These are phyloP conservation scores for Aspergillus spinulosporus DNA, from an alignment of 2,329 filamentous ascomycete species.

Conservation along the genomic window DNA sequence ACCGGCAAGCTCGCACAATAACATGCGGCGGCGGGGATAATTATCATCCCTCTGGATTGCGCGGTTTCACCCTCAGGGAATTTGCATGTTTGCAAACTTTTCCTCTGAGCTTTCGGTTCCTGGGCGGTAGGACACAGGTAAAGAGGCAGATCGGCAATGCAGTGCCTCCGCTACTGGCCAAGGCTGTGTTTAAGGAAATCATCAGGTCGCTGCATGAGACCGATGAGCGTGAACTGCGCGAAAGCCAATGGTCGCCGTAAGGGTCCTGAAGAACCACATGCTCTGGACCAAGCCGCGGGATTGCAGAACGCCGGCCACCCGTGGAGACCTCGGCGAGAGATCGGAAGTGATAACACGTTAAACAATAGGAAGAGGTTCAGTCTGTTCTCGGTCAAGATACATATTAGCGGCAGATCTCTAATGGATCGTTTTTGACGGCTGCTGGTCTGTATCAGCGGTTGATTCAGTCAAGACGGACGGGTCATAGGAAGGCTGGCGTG, in stretches of 20 bases:
- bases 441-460: neutral
- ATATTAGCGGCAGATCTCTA: too few species aligned
- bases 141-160: constrained; percentile 75
- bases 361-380: too few species aligned
- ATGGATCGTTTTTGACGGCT: too few species aligned
- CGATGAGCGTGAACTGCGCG: constrained; percentile 32
- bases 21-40: constrained; percentile 63
- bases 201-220: constrained; percentile 37
- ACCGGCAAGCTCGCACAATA: constrained; percentile 59
- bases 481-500: neutral
- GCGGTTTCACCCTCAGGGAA: constrained; percentile 68
- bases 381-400: too few species aligned
- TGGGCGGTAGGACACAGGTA: constrained; percentile 29
- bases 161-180: constrained; percentile 61
- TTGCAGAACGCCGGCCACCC: constrained; percentile 14
- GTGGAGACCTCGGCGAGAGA: constrained; percentile 1
- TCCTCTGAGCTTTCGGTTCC: constrained; percentile 61
- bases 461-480: neutral
- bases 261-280: neutral
- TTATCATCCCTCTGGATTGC: constrained; percentile 64
- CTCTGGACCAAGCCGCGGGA: constrained; percentile 8
- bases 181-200: constrained; percentile 42
- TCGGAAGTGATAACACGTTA: too few species aligned
- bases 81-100: constrained; percentile 71
- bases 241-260: neutral